Conservation (phyloP, 192 early-diverging fungal species). For the Coemansia aciculifera region DNA sequence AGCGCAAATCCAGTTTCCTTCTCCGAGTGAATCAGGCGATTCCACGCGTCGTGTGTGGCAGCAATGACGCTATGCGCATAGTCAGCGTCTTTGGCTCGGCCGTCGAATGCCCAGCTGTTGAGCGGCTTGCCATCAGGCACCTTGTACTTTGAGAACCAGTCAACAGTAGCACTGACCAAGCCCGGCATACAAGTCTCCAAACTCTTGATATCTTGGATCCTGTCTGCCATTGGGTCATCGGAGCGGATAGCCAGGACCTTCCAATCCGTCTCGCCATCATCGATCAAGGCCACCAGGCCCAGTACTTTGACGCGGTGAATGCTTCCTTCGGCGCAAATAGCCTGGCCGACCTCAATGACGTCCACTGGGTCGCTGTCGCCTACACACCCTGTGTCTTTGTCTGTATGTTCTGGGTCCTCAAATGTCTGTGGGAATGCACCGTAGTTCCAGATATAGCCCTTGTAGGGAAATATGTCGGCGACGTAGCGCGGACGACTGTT, state of each 20-base stretch:
- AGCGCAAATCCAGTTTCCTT: conserved; percentile 16
- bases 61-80: conserved; percentile 86
- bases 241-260: conserved; percentile 97
- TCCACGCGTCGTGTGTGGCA: conserved; percentile 92
- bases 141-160: conserved; percentile 99
- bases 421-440: conserved; percentile 99
- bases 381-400: conserved; percentile 91
- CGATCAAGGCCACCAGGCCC: conserved; percentile 97
- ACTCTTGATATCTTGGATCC: conserved; percentile 98
- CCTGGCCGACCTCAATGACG: conserved; percentile 97
- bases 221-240: conserved; percentile 94
- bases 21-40: conserved; percentile 64
- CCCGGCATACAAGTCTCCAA: conserved; percentile 96
- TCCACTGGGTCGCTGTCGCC: conserved; percentile 99
- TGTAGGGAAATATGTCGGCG: conserved; percentile 98
- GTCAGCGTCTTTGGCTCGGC: conserved; percentile 83
- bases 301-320: conserved; percentile 99
- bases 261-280: conserved; percentile 99
- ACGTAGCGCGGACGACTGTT: conserved; percentile 98
- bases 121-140: conserved; percentile 99
- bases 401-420: conserved; percentile 90
- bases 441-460: conserved; percentile 99
- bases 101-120: conserved; percentile 98
- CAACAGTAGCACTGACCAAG: conserved; percentile 91
- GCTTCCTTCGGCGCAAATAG: conserved; percentile 86